phyloP scores from a whole-genome alignment of 768 basidiomycete species.

The Glaciozyma antarctica region DNA sequence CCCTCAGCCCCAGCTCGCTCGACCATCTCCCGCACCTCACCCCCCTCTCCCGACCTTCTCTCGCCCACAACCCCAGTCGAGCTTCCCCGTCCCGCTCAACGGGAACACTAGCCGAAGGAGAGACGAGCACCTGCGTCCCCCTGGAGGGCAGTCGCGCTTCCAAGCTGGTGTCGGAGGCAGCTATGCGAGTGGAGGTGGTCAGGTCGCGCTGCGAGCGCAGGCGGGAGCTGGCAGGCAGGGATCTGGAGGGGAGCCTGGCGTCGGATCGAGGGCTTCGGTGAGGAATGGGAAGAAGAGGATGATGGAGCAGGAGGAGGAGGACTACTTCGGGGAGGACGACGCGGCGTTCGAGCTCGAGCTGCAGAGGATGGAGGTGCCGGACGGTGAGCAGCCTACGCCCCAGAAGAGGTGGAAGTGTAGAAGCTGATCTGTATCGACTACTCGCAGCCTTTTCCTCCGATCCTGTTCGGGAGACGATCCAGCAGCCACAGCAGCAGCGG shows the following conservation, averaged over 20 bases:
- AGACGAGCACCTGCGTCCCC: slow-evolving; percentile 3
- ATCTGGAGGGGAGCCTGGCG: neutral
- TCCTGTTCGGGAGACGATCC: too few species aligned
- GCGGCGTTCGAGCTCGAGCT: neutral
- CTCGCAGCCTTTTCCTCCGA: too few species aligned
- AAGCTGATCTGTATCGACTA: neutral
- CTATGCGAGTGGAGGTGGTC: neutral
- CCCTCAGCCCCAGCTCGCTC: too few species aligned
- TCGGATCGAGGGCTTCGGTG: neutral
- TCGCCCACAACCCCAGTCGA: too few species aligned
- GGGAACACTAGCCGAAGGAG: neutral
- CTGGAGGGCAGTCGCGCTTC: neutral
- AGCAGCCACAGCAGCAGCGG: too few species aligned
- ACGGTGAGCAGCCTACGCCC: neutral
- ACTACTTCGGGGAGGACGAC: neutral
- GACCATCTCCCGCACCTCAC: too few species aligned
- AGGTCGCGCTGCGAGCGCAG: neutral
- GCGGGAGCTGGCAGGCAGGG: neutral
- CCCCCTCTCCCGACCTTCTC: too few species aligned
- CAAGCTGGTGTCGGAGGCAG: neutral
- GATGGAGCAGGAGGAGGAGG: neutral
- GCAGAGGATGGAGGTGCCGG: neutral
- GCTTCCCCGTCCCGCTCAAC: slow-evolving; percentile 4
- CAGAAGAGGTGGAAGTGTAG: neutral
- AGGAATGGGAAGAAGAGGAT: neutral